Conservation (phyloP, 805 yeast species). For the Wickerhamiella sorbophila region DNA sequence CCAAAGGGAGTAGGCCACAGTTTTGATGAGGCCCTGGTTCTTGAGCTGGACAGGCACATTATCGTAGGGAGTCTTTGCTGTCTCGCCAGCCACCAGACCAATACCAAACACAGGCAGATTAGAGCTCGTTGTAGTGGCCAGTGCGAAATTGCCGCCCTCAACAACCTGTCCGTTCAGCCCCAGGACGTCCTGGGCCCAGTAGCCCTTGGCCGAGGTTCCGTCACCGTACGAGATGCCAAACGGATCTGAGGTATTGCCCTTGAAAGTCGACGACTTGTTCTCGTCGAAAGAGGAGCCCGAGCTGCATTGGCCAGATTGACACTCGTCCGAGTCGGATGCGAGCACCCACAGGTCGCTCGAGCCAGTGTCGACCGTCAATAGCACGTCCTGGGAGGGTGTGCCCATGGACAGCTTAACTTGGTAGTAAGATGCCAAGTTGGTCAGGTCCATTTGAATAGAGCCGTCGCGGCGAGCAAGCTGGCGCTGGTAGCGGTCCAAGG, state of each 20-base stretch:
- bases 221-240: conserved; percentile 29
- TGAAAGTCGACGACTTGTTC: conserved; percentile 20
- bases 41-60: conserved; percentile 26
- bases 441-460: neutral
- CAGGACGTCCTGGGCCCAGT: conserved; percentile 37
- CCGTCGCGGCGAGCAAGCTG: neutral
- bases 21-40: conserved; percentile 29
- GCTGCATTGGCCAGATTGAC: conserved; percentile 9
- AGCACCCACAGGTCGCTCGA: conserved; percentile 57
- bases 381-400: conserved; percentile 37
- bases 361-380: conserved; percentile 54
- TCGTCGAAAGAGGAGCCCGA: conserved; percentile 20
- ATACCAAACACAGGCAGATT: conserved; percentile 37
- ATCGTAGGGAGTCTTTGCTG: conserved; percentile 10
- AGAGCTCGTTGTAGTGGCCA: conserved; percentile 52
- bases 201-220: conserved; percentile 36
- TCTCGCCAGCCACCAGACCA: conserved; percentile 13
- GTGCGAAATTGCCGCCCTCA: conserved; percentile 49
- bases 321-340: conserved; percentile 12
- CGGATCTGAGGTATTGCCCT: conserved; percentile 6
- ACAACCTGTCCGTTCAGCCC: conserved; percentile 34
- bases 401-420: conserved; percentile 30
- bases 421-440: conserved; percentile 15
- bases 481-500: neutral
- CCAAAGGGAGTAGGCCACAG: conserved; percentile 34